A percentile compares a stretch with the other conserved stretches of the same genome.
These are phyloP conservation scores for Oropetium thomaeum DNA, from an alignment of 176 grass and related monocot species.

Conservation along the genomic window DNA sequence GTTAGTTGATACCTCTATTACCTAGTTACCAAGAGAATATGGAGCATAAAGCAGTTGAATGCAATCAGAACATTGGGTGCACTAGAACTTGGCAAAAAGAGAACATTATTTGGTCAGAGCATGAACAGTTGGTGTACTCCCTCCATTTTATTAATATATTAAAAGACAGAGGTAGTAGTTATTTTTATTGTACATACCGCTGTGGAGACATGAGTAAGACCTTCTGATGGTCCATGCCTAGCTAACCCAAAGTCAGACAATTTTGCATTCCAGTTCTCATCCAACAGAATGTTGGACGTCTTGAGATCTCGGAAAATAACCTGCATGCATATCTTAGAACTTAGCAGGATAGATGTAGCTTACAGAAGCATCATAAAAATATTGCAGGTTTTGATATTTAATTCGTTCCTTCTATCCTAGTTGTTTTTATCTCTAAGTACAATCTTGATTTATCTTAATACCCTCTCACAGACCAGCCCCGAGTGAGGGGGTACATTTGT, in stretches of 20 bases:
- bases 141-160: no score
- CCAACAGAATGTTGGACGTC: slow-evolving; percentile 89
- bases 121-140: neutral
- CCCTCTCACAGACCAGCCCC: no score
- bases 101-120: slow-evolving; percentile 11
- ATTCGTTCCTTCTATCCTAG: neutral
- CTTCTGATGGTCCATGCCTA: slow-evolving; percentile 93
- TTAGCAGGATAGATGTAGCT: slow-evolving; percentile 4
- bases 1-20: neutral
- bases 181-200: slow-evolving; percentile 70
- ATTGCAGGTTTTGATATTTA: neutral
- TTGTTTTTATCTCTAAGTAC: no score
- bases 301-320: slow-evolving; percentile 98
- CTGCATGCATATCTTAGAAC: slow-evolving; percentile 40
- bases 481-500: no score
- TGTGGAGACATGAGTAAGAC: slow-evolving; percentile 92
- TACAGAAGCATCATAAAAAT: neutral
- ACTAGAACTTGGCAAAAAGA: neutral
- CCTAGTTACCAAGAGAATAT: neutral
- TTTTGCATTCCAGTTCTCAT: slow-evolving; percentile 95
- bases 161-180: no score
- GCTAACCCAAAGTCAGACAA: slow-evolving; percentile 97
- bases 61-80: neutral
- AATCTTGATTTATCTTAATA: no score
- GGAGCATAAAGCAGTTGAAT: neutral